Conservation (phyloP, 2,329 filamentous ascomycete species). For the Ophiostoma himal-ulmi region DNA sequence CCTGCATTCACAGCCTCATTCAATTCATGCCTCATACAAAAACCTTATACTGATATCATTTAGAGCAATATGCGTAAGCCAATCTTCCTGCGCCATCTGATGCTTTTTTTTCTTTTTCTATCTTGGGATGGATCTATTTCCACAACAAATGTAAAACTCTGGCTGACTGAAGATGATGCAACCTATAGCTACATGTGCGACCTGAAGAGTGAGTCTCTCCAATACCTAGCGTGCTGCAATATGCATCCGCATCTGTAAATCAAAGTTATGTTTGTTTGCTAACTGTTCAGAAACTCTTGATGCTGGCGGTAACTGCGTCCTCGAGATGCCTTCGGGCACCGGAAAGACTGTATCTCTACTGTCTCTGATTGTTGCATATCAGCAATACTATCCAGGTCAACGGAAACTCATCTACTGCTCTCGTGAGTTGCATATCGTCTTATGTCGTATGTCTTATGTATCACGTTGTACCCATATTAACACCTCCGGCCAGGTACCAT, state of each 20-base stretch:
- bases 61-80: constrained; percentile 48
- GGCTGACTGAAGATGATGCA: constrained; percentile 5
- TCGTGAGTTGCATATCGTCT: constrained; percentile 50
- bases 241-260: background rate
- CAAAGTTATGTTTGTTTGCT: constrained; percentile 9
- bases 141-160: background rate
- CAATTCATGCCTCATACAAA: background rate
- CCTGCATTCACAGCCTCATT: background rate
- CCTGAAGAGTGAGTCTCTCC: constrained; percentile 44
- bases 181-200: constrained; percentile 50
- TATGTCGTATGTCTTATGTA: background rate
- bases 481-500: constrained; percentile 61
- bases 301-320: constrained; percentile 86
- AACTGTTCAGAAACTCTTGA: constrained; percentile 64
- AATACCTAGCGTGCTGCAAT: background rate
- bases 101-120: background rate
- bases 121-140: background rate
- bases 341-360: constrained; percentile 95
- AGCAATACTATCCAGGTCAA: constrained; percentile 86
- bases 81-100: background rate
- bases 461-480: background rate
- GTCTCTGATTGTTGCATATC: constrained; percentile 93
- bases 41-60: background rate
- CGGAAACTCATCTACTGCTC: constrained; percentile 98
- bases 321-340: constrained; percentile 98